phyloP scores from a whole-genome alignment of 2,329 filamentous ascomycete genomes.

The Drechslerella coelobrocha region DNA sequence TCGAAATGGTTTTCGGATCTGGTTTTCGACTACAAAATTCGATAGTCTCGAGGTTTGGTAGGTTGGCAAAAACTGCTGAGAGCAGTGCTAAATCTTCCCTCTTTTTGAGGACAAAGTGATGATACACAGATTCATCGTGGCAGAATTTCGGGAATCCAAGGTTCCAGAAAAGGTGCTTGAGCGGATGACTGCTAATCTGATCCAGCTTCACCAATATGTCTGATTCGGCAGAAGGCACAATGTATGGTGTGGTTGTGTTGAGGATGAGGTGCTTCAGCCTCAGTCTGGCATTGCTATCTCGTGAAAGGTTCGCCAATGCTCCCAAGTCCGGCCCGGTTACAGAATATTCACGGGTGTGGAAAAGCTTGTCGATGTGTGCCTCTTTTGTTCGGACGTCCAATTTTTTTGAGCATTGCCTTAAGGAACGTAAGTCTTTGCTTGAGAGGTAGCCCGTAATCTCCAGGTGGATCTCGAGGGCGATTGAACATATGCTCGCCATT shows the following conservation, averaged over 20 bases:
- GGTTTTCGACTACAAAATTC: constrained; percentile 1
- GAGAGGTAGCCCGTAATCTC: constrained; percentile 12
- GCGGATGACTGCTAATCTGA: too few species aligned
- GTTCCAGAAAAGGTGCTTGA: neutral
- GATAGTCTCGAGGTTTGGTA: constrained; percentile 18
- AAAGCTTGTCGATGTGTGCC: constrained; percentile 4
- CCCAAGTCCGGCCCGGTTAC: neutral
- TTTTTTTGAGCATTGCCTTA: constrained; percentile 17
- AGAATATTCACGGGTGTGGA: constrained; percentile 6
- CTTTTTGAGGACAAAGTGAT: neutral
- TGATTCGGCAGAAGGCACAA: neutral
- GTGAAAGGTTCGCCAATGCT: constrained; percentile 1
- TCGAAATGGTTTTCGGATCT: neutral
- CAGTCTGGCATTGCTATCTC: neutral
- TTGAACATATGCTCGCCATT: constrained; percentile 14
- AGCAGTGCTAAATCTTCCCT: neutral
- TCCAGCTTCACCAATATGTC: too few species aligned
- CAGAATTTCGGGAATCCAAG: constrained; percentile 2
- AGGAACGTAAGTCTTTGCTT: neutral
- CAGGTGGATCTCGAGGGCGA: constrained; percentile 16
- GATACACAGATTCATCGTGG: neutral
- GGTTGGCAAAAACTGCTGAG: neutral
- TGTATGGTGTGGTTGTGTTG: neutral
- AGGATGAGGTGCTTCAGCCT: constrained; percentile 13
- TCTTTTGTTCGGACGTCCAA: neutral